Base-by-base conservation (phyloP, 2,329 filamentous ascomycete genomes). In the Trichoderma atroviride region DNA sequence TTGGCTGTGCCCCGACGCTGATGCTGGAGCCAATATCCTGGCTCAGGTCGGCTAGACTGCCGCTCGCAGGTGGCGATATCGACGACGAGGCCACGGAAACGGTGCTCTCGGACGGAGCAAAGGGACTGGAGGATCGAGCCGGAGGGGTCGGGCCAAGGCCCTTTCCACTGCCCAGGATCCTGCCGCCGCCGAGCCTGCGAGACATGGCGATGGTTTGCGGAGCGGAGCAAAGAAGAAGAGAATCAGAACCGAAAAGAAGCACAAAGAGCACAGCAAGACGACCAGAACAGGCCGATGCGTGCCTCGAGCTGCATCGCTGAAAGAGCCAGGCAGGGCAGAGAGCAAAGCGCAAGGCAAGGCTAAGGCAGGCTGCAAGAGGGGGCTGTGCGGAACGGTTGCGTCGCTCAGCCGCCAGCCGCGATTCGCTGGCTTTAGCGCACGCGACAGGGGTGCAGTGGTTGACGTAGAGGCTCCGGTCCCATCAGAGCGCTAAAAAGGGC, bases 181-280 rank as follows among this genome's bases (percentile, higher is more conserved):
- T 90, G 79, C 95, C 95, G 82, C 95, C 94, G 81, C 95, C 95
- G 80, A 97, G 87, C 85, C 92, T 94, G 84, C 92, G 89, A 80
- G 93, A 91, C 93, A 97, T 97, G 80, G 75, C 71, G 72, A 27
- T 22, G 52, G 55, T 37, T 27, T 47, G 62, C 13, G 40, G 5
- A 35, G 22, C 40, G 16, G 47, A 27, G 57, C 37, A 29, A 55
- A 22, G 60, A 33, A 52, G 13, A 29, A 29, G n/a, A 14, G 29
- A 50, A 63, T 65, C 63, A 43, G 43, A 52, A 40, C 16, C 14
- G 47, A 57, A 31, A 37, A 22, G 52, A 56, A 63, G 60, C 66
- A 29, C 29, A 19, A 33, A 19, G 33, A 56, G 27, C 35, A 57
- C 52, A 50, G 71, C 71, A 75, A 76, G 79, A 75, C 76, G 76